A percentile compares a stretch with the other conserved stretches of the same genome.
Conservation (phyloP, 1,139 yeast species). For the Wickerhamomyces sp. region DNA sequence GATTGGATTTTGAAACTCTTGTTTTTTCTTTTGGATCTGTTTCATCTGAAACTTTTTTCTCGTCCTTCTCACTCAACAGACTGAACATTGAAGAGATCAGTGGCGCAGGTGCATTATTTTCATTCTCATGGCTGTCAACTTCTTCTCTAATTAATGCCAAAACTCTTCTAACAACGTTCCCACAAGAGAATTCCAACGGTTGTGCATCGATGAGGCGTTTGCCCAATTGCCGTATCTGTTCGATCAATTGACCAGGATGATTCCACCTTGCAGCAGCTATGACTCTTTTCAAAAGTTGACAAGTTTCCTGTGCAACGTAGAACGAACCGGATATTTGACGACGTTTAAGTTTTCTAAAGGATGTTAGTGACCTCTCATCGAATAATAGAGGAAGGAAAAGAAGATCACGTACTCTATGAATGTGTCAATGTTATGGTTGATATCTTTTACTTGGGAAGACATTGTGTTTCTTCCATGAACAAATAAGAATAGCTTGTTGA, state of each 20-base stretch:
- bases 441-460: slow-evolving; percentile 20
- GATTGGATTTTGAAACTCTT: slow-evolving; percentile 32
- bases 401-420: slow-evolving; percentile 24
- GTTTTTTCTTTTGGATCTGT: slow-evolving; percentile 26
- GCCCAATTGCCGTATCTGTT: slow-evolving; percentile 64
- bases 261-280: slow-evolving; percentile 89
- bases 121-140: slow-evolving; percentile 39
- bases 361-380: slow-evolving; percentile 10
- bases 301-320: slow-evolving; percentile 78
- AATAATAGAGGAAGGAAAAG: not conserved
- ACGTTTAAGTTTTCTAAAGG: slow-evolving; percentile 47
- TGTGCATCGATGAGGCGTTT: slow-evolving; percentile 53
- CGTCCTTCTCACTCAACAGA: slow-evolving; percentile 54
- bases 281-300: slow-evolving; percentile 82
- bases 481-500: too few relatives aligned
- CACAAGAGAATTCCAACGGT: slow-evolving; percentile 80
- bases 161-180: slow-evolving; percentile 87
- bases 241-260: slow-evolving; percentile 65
- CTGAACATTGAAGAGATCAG: slow-evolving; percentile 87
- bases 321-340: slow-evolving; percentile 60
- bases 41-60: slow-evolving; percentile 22
- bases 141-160: slow-evolving; percentile 87
- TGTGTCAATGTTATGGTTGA: slow-evolving; percentile 25
- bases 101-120: slow-evolving; percentile 34
- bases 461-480: too few relatives aligned